phyloP scores from a whole-genome alignment of 2,329 filamentous ascomycete species.

The Colletotrichum siamense region DNA sequence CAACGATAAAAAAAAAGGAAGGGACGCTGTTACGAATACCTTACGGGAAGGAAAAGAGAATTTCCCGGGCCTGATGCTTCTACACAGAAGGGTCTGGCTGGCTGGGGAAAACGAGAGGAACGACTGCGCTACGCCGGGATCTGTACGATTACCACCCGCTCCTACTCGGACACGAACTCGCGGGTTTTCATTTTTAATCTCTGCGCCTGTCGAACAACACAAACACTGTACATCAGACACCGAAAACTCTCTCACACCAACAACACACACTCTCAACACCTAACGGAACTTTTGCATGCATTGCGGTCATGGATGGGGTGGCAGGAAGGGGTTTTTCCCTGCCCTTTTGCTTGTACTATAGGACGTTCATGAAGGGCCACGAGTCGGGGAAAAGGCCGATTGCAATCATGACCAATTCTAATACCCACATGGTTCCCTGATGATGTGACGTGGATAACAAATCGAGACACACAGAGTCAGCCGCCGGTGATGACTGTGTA shows the following conservation, averaged over 20 bases:
- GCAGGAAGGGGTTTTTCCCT: conserved; percentile 19
- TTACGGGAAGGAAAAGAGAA: conserved; percentile 8
- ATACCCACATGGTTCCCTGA: background rate
- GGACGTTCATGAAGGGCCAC: conserved; percentile 18
- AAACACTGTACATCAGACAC: conserved; percentile 11
- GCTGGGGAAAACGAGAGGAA: background rate
- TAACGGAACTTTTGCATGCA: conserved; percentile 20
- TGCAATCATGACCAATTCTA: conserved; percentile 21
- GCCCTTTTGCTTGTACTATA: conserved; percentile 22
- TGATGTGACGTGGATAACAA: background rate
- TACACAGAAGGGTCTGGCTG: background rate
- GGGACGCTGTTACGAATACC: background rate
- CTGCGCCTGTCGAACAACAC: conserved; percentile 4
- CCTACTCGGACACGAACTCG: background rate
- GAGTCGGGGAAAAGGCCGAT: conserved; percentile 7
- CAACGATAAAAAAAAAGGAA: conserved; percentile 19
- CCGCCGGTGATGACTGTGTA: no score
- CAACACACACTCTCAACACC: background rate
- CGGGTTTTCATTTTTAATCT: background rate
- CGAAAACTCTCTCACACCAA: conserved; percentile 13
- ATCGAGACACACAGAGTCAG: no score
- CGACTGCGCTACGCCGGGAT: background rate
- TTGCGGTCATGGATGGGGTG: conserved; percentile 21
- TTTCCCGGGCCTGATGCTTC: background rate
- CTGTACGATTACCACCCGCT: background rate